Percentiles rank a stretch among this genome's conserved stretches.
These are phyloP conservation scores for Aspergillus aculeatus DNA, from an alignment of 2,329 filamentous ascomycete species.

Conservation along the genomic window DNA sequence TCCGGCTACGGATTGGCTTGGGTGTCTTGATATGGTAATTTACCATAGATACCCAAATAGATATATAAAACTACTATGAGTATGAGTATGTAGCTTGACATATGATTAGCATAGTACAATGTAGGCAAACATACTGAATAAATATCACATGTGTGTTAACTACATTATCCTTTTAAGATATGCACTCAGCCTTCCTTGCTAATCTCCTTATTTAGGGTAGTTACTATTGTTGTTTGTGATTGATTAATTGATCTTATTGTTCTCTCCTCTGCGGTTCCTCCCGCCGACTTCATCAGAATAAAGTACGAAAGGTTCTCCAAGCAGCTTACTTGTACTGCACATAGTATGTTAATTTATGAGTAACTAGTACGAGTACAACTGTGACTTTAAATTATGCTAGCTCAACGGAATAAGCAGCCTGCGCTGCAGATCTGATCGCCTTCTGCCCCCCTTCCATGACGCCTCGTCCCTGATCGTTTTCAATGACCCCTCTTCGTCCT, in stretches of 20 bases:
- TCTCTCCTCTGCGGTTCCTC: neutral
- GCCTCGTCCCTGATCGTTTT: neutral
- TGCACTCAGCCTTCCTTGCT: no score
- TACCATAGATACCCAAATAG: no score
- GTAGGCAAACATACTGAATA: no score
- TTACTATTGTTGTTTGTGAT: neutral
- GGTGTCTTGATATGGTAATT: no score
- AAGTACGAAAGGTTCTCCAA: neutral
- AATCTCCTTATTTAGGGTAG: neutral
- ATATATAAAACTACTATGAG: no score
- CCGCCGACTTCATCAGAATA: neutral
- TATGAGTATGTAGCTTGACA: no score
- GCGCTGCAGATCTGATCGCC: neutral
- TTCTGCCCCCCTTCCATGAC: neutral
- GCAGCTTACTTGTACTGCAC: no score
- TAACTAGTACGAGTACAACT: neutral
- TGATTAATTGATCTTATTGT: neutral
- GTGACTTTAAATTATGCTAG: no score
- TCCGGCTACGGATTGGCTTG: neutral
- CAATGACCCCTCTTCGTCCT: neutral
- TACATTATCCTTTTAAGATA: no score
- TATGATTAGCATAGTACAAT: no score
- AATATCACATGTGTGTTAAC: no score
- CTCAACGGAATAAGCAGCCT: neutral
- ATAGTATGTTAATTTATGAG: no score